Evolutionary conservation across 495 filamentous ascomycete genomes (phyloP), one percentile per base, ranked within the genome.

Genomic region (Lepraria neglecta): DNA sequence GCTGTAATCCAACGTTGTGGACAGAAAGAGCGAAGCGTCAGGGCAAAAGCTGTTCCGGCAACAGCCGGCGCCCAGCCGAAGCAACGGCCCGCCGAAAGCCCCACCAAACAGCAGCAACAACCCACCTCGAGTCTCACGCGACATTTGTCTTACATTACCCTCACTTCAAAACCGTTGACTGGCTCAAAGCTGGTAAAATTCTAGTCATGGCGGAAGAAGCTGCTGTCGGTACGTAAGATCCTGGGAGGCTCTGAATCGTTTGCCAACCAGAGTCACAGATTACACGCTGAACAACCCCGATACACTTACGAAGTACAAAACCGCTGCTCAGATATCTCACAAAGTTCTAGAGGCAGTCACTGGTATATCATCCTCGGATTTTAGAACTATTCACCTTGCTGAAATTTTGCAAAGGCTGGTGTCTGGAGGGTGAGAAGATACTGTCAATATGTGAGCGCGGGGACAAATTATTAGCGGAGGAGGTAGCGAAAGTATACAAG

Each of bases 281-380:
- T 95, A 97, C 80, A 83, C 90, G 63, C 82, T 97, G 71, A 89
- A 87, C 77, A 98, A 97, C 80, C 91, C 94, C 55, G 92, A 97
- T 69, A 96, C 91, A 65, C 82, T 98, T 66, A 96, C 95, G 73
- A 98, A 97, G 80, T 98, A 98, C 81, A 97, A 95, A 82, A 90
- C 87, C 64, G 95, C 94, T 44, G 94, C 89, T 54, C 80, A 84
- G 68, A 97, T 98, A 76, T 94, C 94, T 43, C 89, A 96, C 72
- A 94, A 90, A 77, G 92, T 95, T 63, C 84, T 98, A 45, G 89
- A 91, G 62, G 85, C 87, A 63, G 92, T 98, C 62, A 79, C 80
- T 72, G 79, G 83, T 85, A 72, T 10, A 45, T 15, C 11, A 17
- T 40, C 6, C 52, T 46, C n/a, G 5, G 19, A 19, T 11, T 40